Conservation (phyloP, 805 yeast genomes). For the Ogataea zsoltii region DNA sequence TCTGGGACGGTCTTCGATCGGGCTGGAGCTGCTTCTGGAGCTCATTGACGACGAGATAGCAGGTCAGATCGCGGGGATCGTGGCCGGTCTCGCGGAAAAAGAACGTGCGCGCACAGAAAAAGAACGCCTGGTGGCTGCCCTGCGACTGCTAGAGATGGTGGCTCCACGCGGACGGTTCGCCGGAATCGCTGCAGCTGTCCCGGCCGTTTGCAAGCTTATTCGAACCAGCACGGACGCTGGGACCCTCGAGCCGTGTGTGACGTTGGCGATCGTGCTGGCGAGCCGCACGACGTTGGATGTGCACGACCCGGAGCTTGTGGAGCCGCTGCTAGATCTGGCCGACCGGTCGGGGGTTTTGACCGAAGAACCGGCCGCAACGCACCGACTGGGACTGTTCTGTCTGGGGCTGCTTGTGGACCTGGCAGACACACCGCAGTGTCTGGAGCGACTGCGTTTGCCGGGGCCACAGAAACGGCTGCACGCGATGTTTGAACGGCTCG, state of each 20-base stretch:
- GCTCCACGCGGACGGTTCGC: no score
- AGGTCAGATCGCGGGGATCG: background rate
- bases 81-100: background rate
- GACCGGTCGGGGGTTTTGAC: constrained; percentile 13
- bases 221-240: constrained; percentile 1
- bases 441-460: constrained; percentile 4
- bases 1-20: background rate
- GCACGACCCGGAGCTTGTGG: constrained; percentile 7
- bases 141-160: no score
- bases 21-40: background rate
- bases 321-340: constrained; percentile 13
- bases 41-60: constrained; percentile 4
- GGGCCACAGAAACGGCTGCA: constrained; percentile 1
- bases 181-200: background rate
- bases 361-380: constrained; percentile 5
- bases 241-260: constrained; percentile 7
- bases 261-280: constrained; percentile 17
- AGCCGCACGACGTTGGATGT: constrained; percentile 3
- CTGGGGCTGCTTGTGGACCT: constrained; percentile 23
- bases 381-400: constrained; percentile 18
- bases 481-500: constrained; percentile 5
- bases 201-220: background rate
- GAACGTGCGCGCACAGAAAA: background rate
- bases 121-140: background rate
- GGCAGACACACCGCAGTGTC: constrained; percentile 3